phyloP scores from a whole-genome alignment of 495 filamentous ascomycete species.

The Cairneyella variabilis region DNA sequence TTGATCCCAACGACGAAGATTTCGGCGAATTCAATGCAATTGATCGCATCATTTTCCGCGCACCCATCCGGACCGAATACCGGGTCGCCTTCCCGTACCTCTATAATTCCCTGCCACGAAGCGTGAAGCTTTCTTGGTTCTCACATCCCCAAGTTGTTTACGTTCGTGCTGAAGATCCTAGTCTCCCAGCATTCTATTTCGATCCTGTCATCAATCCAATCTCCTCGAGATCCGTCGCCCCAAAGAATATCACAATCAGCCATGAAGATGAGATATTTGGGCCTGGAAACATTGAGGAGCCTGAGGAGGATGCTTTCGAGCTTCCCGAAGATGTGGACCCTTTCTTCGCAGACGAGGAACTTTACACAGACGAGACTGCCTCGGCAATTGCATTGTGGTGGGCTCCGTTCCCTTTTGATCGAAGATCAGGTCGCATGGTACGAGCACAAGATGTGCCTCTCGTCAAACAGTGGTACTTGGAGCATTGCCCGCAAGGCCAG shows the following conservation, averaged over 20 bases:
- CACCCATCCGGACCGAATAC: constrained; percentile 94
- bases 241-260: constrained; percentile 88
- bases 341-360: constrained; percentile 84
- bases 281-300: constrained; percentile 73
- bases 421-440: constrained; percentile 95
- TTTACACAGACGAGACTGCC: constrained; percentile 86
- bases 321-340: constrained; percentile 78
- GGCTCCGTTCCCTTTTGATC: constrained; percentile 96
- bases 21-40: constrained; percentile 99
- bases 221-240: constrained; percentile 88
- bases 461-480: constrained; percentile 98
- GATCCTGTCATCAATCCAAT: constrained; percentile 97
- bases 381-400: constrained; percentile 96
- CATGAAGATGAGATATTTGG: constrained; percentile 98
- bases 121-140: constrained; percentile 90
- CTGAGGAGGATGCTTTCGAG: constrained; percentile 71
- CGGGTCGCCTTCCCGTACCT: constrained; percentile 90
- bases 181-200: constrained; percentile 92
- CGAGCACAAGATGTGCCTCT: constrained; percentile 95
- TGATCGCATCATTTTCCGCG: constrained; percentile 97
- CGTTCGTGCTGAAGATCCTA: constrained; percentile 77
- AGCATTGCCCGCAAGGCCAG: constrained; percentile 88
- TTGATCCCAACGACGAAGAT: constrained; percentile 98
- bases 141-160: constrained; percentile 93
- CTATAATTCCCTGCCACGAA: constrained; percentile 94